These are phyloP conservation scores for Aspergillus ibericus DNA, from an alignment of 2,329 filamentous ascomycete species.

Conservation along the genomic window DNA sequence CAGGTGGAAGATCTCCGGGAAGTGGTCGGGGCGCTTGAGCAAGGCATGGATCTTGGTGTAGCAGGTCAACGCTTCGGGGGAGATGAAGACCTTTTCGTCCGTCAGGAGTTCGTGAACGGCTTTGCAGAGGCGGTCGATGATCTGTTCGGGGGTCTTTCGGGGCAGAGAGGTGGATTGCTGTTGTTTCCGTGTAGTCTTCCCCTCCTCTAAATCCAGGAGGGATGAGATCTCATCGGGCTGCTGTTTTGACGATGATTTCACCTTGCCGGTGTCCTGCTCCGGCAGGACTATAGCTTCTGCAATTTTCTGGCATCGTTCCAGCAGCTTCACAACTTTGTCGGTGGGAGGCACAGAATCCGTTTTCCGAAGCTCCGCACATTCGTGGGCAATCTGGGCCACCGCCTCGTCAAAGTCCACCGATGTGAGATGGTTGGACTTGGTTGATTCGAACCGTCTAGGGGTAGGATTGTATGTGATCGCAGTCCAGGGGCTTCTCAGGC, in stretches of 20 bases:
- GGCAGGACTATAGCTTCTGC: conserved; percentile 31
- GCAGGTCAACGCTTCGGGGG: conserved; percentile 65
- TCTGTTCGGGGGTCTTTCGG: conserved; percentile 33
- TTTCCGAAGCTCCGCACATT: conserved; percentile 30
- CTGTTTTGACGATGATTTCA: conserved; percentile 16
- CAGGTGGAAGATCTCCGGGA: conserved; percentile 76
- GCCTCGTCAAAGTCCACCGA: conserved; percentile 20
- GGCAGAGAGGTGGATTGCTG: conserved; percentile 21
- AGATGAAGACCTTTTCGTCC: conserved; percentile 77
- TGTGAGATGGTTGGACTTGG: conserved; percentile 4
- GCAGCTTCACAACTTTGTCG: conserved; percentile 32
- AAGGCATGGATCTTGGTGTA: conserved; percentile 77
- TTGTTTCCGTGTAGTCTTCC: conserved; percentile 26
- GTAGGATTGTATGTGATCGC: not conserved
- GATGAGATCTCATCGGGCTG: conserved; percentile 42
- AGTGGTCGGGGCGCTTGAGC: conserved; percentile 70
- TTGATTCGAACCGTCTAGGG: conserved; percentile 23
- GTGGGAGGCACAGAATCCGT: conserved; percentile 36
- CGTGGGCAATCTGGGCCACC: conserved; percentile 33
- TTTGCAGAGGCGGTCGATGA: conserved; percentile 50
- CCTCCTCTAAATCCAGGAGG: conserved; percentile 42
- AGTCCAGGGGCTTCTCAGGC: conserved; percentile 5
- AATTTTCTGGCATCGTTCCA: conserved; percentile 38
- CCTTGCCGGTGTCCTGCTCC: conserved; percentile 22
- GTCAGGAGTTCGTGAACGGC: conserved; percentile 69